Evolutionary conservation across 2,329 filamentous ascomycete genomes (phyloP).

Genomic region (Colletotrichum cereale): DNA sequence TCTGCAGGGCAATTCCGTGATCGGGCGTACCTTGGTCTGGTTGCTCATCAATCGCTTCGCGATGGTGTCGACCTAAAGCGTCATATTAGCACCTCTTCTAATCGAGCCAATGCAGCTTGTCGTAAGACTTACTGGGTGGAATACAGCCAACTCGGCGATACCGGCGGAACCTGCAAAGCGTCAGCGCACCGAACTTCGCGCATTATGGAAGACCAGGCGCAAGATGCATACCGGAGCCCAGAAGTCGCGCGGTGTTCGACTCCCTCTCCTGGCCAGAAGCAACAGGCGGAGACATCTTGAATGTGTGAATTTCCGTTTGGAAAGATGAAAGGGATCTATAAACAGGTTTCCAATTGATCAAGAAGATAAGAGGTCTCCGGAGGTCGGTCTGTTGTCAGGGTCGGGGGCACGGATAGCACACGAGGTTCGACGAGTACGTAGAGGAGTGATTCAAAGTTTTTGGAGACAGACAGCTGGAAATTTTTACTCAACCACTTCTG

Average conservation of each 20-base stretch:
- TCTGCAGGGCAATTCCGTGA: conserved; percentile 47
- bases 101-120: not conserved
- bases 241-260: conserved; percentile 86
- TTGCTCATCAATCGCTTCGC: conserved; percentile 99
- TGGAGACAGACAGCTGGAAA: conserved; percentile 33
- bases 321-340: conserved; percentile 10
- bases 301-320: conserved; percentile 12
- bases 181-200: conserved; percentile 35
- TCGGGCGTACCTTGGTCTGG: conserved; percentile 68
- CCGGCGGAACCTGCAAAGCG: conserved; percentile 81
- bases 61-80: conserved; percentile 89
- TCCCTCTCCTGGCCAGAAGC: conserved; percentile 75
- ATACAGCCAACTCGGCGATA: conserved; percentile 92
- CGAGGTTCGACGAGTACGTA: conserved; percentile 18
- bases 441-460: conserved; percentile 28
- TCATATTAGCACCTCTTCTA: conserved; percentile 10
- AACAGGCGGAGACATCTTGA: conserved; percentile 70
- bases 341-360: conserved; percentile 18
- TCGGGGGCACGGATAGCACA: conserved; percentile 26
- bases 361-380: conserved; percentile 9
- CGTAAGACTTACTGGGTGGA: conserved; percentile 78
- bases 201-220: not conserved
- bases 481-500: conserved; percentile 36
- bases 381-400: conserved; percentile 25
- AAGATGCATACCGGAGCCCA: conserved; percentile 81